phyloP scores from a whole-genome alignment of 257 asterid genomes.

The Rhazya stricta region DNA sequence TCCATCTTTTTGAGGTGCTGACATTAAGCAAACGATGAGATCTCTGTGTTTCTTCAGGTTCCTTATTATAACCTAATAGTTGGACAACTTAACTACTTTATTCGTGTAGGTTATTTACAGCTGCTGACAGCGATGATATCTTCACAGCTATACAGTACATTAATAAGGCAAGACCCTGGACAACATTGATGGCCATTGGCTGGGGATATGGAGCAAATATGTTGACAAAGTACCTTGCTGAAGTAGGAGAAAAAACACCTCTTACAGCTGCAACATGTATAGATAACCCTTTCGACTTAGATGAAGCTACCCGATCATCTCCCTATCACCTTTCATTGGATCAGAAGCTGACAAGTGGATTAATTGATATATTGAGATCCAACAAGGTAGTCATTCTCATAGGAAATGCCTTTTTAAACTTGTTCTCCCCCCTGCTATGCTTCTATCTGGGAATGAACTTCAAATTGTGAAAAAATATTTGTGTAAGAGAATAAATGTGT shows the following conservation, averaged over 20 bases:
- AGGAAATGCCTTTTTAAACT: not conserved
- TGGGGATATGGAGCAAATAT: slow-evolving; percentile 99
- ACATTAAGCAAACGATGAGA: not conserved
- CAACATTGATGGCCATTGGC: slow-evolving; percentile 86
- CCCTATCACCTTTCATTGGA: slow-evolving; percentile 43
- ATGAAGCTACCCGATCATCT: slow-evolving; percentile 62
- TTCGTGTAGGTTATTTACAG: slow-evolving; percentile 97
- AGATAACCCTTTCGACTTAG: slow-evolving; percentile 94
- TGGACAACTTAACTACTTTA: slow-evolving; percentile 46
- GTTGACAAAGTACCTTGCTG: slow-evolving; percentile 93
- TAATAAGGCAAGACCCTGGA: slow-evolving; percentile 80
- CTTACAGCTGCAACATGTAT: slow-evolving; percentile 91
- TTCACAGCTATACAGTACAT: slow-evolving; percentile 69
- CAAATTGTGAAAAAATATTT: not conserved
- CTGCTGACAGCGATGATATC: slow-evolving; percentile 98
- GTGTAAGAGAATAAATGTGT: not conserved
- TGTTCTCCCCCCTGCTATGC: not conserved
- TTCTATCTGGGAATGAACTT: not conserved
- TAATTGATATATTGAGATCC: slow-evolving; percentile 60
- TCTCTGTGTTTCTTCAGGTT: slow-evolving; percentile 4
- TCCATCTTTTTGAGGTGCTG: not conserved
- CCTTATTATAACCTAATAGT: slow-evolving; percentile 44
- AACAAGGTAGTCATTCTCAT: slow-evolving; percentile 58
- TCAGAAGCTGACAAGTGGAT: slow-evolving; percentile 60
- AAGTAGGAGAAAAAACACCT: slow-evolving; percentile 83